Evolutionary conservation across 108 stramenopile genomes (phyloP), one percentile per base, ranked within the genome.

Genomic region (Seminavis robusta): DNA sequence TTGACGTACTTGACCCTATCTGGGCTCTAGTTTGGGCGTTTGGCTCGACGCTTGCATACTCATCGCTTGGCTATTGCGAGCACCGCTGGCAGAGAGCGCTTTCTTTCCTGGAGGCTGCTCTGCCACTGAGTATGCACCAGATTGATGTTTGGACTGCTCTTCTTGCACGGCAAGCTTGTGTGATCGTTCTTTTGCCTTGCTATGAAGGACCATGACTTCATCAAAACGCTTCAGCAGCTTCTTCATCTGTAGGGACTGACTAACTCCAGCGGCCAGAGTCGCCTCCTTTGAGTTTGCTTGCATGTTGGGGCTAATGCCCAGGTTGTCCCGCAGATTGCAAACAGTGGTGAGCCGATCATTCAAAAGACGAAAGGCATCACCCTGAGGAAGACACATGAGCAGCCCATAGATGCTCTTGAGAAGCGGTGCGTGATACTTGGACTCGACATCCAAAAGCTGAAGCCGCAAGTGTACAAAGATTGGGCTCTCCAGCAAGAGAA

Each of bases 391-490:
- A 31, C 97, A 76, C 92, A 97, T 94, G 27, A 97, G 63, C 21
- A 98, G 61, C 0, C 97, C 98, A 54, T 99, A 99, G 30, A 96
- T 83, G 29, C 87, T 79, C 56, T 97, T 95, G 9, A 99, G 70
- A 23, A 99, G 67, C 8, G 79, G 74, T 2, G 92, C 86, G 72
- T 97, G 95, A 41, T 77, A 81, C 6, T 77, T 79, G 19, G 90
- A 71, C 59, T 94, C 94, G 0, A 92, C 90, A 44, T 98, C 95
- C 57, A 98, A 62, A 13, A 99, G 82, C 63, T 98, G 96, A 47
- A 99, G 59, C 47, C 98, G 76, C 47, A 98, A 73, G 26, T 93
- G 95, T n/a, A 97, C 59, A 71, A 97, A 99, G n/a, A 96, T 90
- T 4, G 98, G 98, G 48, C 92, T 94, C 67, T 99, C 98, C 43